A percentile compares a stretch with the other conserved stretches of the same genome.
phyloP scores from a whole-genome alignment of 805 yeast genomes.

The Pichia nanzhaoensis region DNA sequence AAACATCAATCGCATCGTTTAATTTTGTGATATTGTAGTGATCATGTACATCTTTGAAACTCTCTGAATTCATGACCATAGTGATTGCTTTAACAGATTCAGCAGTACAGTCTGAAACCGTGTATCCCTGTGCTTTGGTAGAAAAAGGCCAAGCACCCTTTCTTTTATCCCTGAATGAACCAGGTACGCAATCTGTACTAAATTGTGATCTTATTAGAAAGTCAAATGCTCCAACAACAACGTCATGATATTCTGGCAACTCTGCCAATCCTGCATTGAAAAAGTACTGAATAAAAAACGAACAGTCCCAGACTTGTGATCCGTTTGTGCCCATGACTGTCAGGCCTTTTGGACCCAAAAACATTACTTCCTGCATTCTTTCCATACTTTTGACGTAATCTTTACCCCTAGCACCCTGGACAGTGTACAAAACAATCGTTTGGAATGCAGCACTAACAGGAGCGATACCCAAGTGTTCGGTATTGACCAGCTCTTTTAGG shows the following conservation, averaged over 20 bases:
- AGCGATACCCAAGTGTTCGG: conserved; percentile 80
- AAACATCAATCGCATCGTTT: conserved; percentile 65
- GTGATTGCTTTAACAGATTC: conserved; percentile 90
- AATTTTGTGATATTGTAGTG: conserved; percentile 47
- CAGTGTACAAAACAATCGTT: conserved; percentile 59
- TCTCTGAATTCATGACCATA: conserved; percentile 72
- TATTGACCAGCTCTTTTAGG: conserved; percentile 67
- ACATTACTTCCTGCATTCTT: conserved; percentile 68
- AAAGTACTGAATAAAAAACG: conserved; percentile 81
- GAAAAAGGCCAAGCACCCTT: conserved; percentile 95
- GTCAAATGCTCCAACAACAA: conserved; percentile 57
- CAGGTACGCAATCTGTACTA: conserved; percentile 66
- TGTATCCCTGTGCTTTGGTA: conserved; percentile 92
- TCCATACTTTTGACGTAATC: conserved; percentile 48
- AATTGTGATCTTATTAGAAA: conserved; percentile 82
- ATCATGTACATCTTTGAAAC: conserved; percentile 35
- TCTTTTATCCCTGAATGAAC: conserved; percentile 76
- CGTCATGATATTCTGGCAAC: conserved; percentile 53
- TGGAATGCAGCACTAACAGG: conserved; percentile 89
- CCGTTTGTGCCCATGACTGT: conserved; percentile 97
- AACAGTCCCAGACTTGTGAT: conserved; percentile 94
- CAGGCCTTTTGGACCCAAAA: conserved; percentile 87
- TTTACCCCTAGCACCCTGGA: conserved; percentile 63
- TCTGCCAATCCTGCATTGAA: conserved; percentile 76
- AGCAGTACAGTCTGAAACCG: conserved; percentile 95